Base-by-base conservation (phyloP, 2,329 filamentous ascomycete species). In the Ceratocystis albifundus region DNA sequence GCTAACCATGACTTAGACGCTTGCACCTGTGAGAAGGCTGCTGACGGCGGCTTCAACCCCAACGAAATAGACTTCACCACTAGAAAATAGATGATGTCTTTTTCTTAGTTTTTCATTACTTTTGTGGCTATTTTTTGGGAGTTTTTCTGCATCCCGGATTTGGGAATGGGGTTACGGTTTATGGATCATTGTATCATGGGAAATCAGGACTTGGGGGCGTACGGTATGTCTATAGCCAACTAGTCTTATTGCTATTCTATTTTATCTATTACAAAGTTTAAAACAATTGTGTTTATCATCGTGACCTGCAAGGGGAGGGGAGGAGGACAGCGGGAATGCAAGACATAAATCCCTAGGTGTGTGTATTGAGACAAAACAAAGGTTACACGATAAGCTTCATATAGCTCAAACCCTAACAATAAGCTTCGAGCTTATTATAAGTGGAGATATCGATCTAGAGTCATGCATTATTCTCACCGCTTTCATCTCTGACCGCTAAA, bases 11-110 rank as follows among this genome's bases (percentile, higher is more conserved):
- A 3, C 65, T 55, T 68, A 86, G 85, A 79, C 73, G 85, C 82
- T 28, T 94, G 90, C 78, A 94, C 88, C n/a, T 96, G 91, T 74
- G 87, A 90, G 76, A 92, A 89, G 75, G 83, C 83, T 20, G 74
- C 82, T 62, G 81, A 82, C 70, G 82, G 84, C 65, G 83, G 83
- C 48, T 80, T 81, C 67, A 84, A 88, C 70, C 81, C 84, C 32
- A 80, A 87, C 71, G 92, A 96, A 83, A 89, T 83, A 62, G 92
- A 96, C 76, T 96, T 96, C 74, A 96, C 91, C 46, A 90, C 87
- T 65, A 84, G 82, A 78, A 77, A 78, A 71, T 81, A 76, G 71
- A 68, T 36, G 2, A 17, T 8, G 8, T 5, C n/a, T 53, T 32
- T 4, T 17, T 62, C 1, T 41, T 36, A n/a, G n/a, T n/a, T 36